Evolutionary conservation across 164 flowering plant species (phyloP), one percentile per base, ranked within the genome.

Genomic region (Tinospora cordifolia): DNA sequence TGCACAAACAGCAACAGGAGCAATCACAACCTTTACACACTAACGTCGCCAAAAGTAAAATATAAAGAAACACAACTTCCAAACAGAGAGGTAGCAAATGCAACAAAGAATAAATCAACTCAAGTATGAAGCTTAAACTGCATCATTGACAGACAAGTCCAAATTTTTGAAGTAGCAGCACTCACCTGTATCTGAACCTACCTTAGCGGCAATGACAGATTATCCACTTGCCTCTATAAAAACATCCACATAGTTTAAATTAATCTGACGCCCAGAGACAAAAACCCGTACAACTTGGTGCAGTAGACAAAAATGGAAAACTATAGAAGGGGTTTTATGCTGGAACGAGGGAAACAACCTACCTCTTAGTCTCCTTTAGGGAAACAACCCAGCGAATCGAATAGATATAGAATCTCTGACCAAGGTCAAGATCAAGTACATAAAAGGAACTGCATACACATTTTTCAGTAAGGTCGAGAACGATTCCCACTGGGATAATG

Each of bases 131-230:
- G 58, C 58, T 44, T 44, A 17, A 46, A 67, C 39, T 41, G 54
- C 54, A 13, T 3, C 46, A 36, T 64, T 6, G 40, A 64, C 44
- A 3, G 11, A 3, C 21, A 38, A 10, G 57, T 22, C 59, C n/a
- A 67, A 71, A 14, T 63, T 54, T 70, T 79, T 68, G 62, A 69
- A 79, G 76, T 74, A 83, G 80, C 78, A 77, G 81, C 89, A 91
- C 97, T 91, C 93, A 91, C 97, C 97, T 91, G 92, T 85, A 78
- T 79, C 79, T 86, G 87, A 81, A 89, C 83, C 91, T 88, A 89
- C 85, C 87, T 79, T 87, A 86, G 89, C 90, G 83, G 89, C 87
- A 88, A 81, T 86, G 79, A 87, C 86, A 85, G 87, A 78, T 78
- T 80, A 88, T 86, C 97, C 92, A 79, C 85, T 84, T 87, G 90